Conservation (phyloP, 805 yeast species). For the Spencermartinsiella europaea region DNA sequence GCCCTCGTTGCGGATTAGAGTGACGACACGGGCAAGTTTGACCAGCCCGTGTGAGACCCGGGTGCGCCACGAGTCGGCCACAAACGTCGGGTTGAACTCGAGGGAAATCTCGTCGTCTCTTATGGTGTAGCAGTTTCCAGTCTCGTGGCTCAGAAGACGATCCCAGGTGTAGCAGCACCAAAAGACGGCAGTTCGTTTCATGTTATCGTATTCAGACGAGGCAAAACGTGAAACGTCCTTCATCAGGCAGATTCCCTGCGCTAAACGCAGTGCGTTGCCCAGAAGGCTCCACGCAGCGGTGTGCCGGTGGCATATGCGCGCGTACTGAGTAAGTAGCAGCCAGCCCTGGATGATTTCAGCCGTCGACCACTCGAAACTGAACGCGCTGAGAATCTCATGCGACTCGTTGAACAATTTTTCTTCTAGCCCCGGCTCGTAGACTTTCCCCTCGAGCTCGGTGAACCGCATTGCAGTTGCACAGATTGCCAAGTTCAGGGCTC, state of each 20-base stretch:
- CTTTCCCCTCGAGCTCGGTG: conserved; percentile 35
- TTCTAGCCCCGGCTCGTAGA: conserved; percentile 31
- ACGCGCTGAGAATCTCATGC: conserved; percentile 35
- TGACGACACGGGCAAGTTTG: conserved; percentile 6
- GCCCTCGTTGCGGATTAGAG: not conserved
- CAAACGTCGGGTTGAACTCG: conserved; percentile 14
- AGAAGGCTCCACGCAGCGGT: conserved; percentile 39
- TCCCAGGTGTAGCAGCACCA: conserved; percentile 53
- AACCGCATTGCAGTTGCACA: conserved; percentile 49
- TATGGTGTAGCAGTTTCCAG: conserved; percentile 40
- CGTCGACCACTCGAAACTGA: conserved; percentile 49
- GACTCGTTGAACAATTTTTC: conserved; percentile 40
- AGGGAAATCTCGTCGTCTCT: conserved; percentile 33
- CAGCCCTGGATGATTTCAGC: conserved; percentile 48
- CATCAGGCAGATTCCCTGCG: conserved; percentile 42
- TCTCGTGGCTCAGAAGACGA: conserved; percentile 45
- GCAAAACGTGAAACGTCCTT: conserved; percentile 15
- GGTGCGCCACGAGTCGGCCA: conserved; percentile 44
- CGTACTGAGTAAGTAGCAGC: conserved; percentile 41
- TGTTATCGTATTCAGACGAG: conserved; percentile 32
- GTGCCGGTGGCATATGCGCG: conserved; percentile 43
- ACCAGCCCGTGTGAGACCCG: conserved; percentile 25
- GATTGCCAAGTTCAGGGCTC: conserved; percentile 46
- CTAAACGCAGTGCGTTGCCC: conserved; percentile 40
- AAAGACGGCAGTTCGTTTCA: conserved; percentile 48